Evolutionary conservation across 139 green algal species (phyloP).

Genomic region (Volvox reticuliferus): DNA sequence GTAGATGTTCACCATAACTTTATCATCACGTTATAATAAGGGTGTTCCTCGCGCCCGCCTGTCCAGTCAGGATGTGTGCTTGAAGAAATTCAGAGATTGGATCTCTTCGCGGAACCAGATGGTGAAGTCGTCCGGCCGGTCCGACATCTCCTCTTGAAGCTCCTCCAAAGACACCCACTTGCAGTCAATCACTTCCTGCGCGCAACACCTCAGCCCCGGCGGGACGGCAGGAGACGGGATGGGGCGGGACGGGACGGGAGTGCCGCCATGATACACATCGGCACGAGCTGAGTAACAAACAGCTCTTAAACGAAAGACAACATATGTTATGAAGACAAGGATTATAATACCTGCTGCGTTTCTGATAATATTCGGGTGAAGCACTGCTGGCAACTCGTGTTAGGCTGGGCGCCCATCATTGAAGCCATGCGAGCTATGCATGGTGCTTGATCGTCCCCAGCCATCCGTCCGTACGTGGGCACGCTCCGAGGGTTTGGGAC

Average conservation of each 20-base stretch:
- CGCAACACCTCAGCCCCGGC: not conserved
- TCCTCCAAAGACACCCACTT: slow-evolving; percentile 36
- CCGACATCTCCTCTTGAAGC: slow-evolving; percentile 41
- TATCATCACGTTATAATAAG: too few species aligned
- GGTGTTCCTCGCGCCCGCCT: too few species aligned
- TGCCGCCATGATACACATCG: not conserved
- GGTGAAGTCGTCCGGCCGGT: slow-evolving; percentile 50
- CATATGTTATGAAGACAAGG: not conserved
- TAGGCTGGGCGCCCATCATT: too few species aligned
- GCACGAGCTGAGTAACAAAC: not conserved
- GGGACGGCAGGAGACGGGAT: not conserved
- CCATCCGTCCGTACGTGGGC: too few species aligned
- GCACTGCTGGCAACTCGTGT: too few species aligned
- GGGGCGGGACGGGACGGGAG: not conserved
- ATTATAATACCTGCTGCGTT: too few species aligned
- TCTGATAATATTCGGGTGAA: too few species aligned
- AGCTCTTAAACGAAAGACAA: not conserved
- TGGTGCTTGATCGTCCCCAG: too few species aligned
- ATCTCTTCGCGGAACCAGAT: slow-evolving; percentile 61
- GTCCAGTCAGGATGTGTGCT: too few species aligned
- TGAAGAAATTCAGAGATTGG: slow-evolving; percentile 30
- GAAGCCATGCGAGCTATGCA: too few species aligned
- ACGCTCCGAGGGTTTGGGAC: too few species aligned
- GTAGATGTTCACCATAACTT: too few species aligned
- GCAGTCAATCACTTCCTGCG: slow-evolving; percentile 28